phyloP scores from a whole-genome alignment of 2,329 filamentous ascomycete genomes.

The Fusarium sp. region DNA sequence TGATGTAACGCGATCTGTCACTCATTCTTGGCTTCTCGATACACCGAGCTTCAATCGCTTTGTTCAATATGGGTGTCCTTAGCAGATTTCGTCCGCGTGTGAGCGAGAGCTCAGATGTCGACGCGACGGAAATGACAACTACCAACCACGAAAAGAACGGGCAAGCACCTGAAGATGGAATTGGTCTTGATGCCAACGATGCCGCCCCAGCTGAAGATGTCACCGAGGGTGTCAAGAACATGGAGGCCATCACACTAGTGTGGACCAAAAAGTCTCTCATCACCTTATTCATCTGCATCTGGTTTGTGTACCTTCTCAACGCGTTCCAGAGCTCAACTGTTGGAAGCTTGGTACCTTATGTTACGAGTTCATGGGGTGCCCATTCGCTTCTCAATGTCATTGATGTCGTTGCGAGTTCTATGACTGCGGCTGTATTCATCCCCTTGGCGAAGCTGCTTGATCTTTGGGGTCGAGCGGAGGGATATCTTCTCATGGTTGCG shows the following conservation, averaged over 20 bases:
- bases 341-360: slow-evolving; percentile 7
- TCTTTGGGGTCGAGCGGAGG: slow-evolving; percentile 21
- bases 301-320: slow-evolving; percentile 15
- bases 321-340: slow-evolving; percentile 53
- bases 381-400: slow-evolving; percentile 21
- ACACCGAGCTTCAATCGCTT: neutral
- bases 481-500: slow-evolving; percentile 10
- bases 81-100: neutral
- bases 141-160: slow-evolving; percentile 13
- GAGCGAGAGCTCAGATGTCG: slow-evolving; percentile 1
- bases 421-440: slow-evolving; percentile 15
- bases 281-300: slow-evolving; percentile 18
- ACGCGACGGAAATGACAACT: slow-evolving; percentile 6
- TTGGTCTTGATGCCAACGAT: neutral
- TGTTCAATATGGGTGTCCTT: slow-evolving; percentile 3
- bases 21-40: neutral
- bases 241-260: slow-evolving; percentile 22
- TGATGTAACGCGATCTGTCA: neutral
- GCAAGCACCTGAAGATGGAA: slow-evolving; percentile 21
- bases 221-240: slow-evolving; percentile 36
- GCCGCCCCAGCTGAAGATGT: slow-evolving; percentile 19
- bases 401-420: slow-evolving; percentile 9
- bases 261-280: slow-evolving; percentile 14
- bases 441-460: slow-evolving; percentile 18
- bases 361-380: slow-evolving; percentile 1